Conservation (phyloP, 352 stramenopile genomes). For the Phytophthora nicotianae region DNA sequence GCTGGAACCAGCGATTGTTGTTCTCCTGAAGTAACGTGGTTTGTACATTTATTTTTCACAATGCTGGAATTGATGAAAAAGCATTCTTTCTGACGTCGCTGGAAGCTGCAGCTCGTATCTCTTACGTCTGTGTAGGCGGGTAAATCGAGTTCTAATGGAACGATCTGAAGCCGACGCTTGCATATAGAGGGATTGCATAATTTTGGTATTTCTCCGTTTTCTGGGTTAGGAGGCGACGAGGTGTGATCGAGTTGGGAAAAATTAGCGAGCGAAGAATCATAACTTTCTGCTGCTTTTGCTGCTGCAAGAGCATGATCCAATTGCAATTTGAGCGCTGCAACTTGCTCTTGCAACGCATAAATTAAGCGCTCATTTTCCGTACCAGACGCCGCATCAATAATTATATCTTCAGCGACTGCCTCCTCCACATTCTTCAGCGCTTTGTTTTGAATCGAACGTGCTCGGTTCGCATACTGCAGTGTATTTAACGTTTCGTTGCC, state of each 20-base stretch:
- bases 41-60: neutral
- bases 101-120: conserved; percentile 1
- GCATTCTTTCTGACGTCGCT: neutral
- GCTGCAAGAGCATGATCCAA: conserved; percentile 26
- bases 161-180: conserved; percentile 7
- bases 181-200: neutral
- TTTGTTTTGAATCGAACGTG: conserved; percentile 81
- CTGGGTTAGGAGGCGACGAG: neutral
- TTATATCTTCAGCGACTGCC: conserved; percentile 6
- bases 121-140: neutral
- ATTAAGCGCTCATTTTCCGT: conserved; percentile 41
- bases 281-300: conserved; percentile 9
- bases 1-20: neutral
- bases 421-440: conserved; percentile 64
- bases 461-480: conserved; percentile 77
- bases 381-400: conserved; percentile 26
- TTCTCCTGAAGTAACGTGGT: neutral
- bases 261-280: neutral
- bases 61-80: neutral
- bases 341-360: conserved; percentile 45
- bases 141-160: conserved; percentile 16
- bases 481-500: conserved; percentile 68
- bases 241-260: neutral
- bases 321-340: conserved; percentile 46
- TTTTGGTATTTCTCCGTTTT: neutral